phyloP scores from a whole-genome alignment of 163 green algal species.

The Chlamydomonas reinhardtii region DNA sequence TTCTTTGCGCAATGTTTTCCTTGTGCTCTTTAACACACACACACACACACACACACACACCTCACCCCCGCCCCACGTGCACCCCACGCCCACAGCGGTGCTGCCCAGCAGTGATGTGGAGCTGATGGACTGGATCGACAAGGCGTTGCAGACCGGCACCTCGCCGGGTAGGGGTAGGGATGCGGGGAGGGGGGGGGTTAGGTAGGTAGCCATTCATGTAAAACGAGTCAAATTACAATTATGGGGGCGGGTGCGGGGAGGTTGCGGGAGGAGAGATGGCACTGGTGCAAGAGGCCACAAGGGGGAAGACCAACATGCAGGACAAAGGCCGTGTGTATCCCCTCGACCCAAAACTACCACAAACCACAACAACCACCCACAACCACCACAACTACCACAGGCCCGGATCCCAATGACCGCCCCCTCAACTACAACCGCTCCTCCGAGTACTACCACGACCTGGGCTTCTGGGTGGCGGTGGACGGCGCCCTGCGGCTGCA shows the following conservation, averaged over 20 bases:
- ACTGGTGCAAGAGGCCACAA: no score
- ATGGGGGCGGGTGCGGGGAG: no score
- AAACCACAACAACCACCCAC: no score
- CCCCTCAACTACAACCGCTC: conserved; percentile 65
- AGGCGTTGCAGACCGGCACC: neutral
- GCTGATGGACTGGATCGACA: conserved; percentile 70
- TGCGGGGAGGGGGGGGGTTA: neutral
- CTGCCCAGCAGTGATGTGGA: conserved; percentile 62
- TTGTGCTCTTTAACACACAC: no score
- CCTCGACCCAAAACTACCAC: no score
- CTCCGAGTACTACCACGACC: conserved; percentile 61
- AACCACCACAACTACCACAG: neutral
- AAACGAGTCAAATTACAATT: no score
- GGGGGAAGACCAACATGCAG: no score
- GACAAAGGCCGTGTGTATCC: no score
- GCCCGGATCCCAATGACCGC: conserved; percentile 16
- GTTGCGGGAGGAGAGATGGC: no score
- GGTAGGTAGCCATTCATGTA: no score
- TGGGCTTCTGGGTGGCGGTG: conserved; percentile 76
- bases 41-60: neutral
- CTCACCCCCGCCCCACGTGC: no score
- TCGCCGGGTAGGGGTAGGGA: neutral
- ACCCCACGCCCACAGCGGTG: neutral
- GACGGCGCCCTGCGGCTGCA: conserved; percentile 67
- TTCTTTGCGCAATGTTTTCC: no score